phyloP scores from a whole-genome alignment of 805 yeast species.

The Candida dendrica region DNA sequence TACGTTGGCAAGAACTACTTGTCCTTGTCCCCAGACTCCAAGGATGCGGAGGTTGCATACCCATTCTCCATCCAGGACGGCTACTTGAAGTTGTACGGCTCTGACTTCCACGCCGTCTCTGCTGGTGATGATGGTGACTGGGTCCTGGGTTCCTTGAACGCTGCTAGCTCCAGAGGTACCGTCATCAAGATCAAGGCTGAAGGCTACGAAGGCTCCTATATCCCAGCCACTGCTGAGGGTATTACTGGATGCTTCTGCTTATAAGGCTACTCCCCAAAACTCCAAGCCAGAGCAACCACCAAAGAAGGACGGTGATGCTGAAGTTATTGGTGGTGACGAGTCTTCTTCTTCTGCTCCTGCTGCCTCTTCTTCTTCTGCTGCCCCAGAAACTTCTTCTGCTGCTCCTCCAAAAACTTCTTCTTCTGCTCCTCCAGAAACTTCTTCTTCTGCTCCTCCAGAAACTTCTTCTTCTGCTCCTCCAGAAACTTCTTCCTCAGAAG shows the following conservation, averaged over 20 bases:
- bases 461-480: too few species aligned
- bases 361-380: background rate
- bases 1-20: constrained; percentile 5
- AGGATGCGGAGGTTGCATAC: background rate
- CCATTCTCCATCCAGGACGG: constrained; percentile 2
- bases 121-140: constrained; percentile 3
- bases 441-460: too few species aligned
- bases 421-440: too few species aligned
- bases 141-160: constrained; percentile 3
- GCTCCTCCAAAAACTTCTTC: background rate
- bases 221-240: background rate
- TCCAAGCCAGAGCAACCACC: background rate
- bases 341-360: background rate
- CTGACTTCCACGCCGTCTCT: constrained; percentile 4
- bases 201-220: background rate
- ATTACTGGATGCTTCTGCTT: background rate
- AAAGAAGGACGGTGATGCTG: background rate
- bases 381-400: background rate
- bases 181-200: background rate
- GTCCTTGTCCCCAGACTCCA: background rate
- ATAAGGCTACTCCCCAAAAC: background rate
- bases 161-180: constrained; percentile 1
- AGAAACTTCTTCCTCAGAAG: too few species aligned
- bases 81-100: constrained; percentile 2
- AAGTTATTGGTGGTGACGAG: constrained; percentile 1